Conservation (phyloP, 2,329 filamentous ascomycete genomes). For the Phoma sp. region DNA sequence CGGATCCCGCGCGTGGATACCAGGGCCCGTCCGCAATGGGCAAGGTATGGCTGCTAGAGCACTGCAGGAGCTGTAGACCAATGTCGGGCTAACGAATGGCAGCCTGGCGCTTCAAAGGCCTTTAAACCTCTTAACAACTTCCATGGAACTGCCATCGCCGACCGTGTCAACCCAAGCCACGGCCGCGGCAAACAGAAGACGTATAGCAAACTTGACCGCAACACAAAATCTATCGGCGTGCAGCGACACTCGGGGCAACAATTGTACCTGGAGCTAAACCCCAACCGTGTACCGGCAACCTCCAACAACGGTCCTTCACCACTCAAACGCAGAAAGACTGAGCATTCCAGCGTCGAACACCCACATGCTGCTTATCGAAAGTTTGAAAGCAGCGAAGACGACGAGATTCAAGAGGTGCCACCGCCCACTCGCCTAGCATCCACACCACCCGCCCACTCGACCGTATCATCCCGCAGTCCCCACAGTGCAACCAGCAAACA, state of each 20-base stretch:
- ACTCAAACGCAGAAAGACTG: constrained; percentile 31
- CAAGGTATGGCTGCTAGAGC: constrained; percentile 14
- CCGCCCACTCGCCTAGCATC: background rate
- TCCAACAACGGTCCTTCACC: background rate
- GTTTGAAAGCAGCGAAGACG: constrained; percentile 25
- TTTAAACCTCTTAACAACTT: constrained; percentile 26
- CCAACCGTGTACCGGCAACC: background rate
- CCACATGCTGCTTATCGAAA: background rate
- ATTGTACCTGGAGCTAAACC: constrained; percentile 3
- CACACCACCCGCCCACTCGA: background rate
- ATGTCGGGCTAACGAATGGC: constrained; percentile 4
- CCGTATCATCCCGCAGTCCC: background rate
- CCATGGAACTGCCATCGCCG: background rate
- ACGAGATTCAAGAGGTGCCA: constrained; percentile 15
- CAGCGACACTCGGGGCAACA: constrained; percentile 17
- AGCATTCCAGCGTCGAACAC: background rate
- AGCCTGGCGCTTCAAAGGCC: constrained; percentile 25
- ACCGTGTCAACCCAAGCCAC: constrained; percentile 1
- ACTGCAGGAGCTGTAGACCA: background rate
- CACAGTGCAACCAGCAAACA: background rate
- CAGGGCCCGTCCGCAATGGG: constrained; percentile 8
- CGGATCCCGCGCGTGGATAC: constrained; percentile 17
- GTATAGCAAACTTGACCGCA: constrained; percentile 21
- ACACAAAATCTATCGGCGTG: constrained; percentile 8
- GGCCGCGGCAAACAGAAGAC: constrained; percentile 20